Conservation (phyloP, 2,329 filamentous ascomycete species). For the Pezicula radicicola region DNA sequence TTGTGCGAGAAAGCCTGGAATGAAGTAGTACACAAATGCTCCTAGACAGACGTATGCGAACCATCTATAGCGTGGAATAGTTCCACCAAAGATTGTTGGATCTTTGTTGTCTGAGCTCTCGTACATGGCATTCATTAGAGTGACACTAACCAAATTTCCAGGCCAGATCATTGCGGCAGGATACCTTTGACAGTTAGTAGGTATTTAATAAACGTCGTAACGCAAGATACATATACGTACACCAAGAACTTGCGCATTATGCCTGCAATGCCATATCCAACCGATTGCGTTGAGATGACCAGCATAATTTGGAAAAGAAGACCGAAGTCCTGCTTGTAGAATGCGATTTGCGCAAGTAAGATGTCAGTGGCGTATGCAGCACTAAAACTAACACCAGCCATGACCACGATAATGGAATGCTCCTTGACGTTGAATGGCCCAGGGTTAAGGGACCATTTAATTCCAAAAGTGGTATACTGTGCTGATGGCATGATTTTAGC, state of each 20-base stretch:
- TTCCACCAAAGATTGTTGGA: conserved; percentile 36
- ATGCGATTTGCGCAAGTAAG: conserved; percentile 66
- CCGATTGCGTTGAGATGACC: conserved; percentile 57
- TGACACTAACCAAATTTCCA: conserved; percentile 50
- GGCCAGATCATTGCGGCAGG: conserved; percentile 67
- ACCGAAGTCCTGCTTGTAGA: conserved; percentile 68
- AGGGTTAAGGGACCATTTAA: conserved; percentile 58
- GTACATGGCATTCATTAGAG: conserved; percentile 54
- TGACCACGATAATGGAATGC: conserved; percentile 65
- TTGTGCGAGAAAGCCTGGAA: conserved; percentile 60
- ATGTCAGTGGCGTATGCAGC: conserved; percentile 66
- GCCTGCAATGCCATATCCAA: conserved; percentile 62
- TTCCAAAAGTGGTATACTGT: conserved; percentile 43
- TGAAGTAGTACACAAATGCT: conserved; percentile 50
- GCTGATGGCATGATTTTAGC: conserved; percentile 31
- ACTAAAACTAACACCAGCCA: conserved; percentile 43
- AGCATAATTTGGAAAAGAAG: conserved; percentile 59
- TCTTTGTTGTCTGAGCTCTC: conserved; percentile 56
- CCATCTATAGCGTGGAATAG: conserved; percentile 36
- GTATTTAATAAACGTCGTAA: background rate
- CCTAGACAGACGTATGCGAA: conserved; percentile 34
- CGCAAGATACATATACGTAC: conserved; percentile 41
- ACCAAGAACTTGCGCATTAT: conserved; percentile 56
- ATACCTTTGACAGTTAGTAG: conserved; percentile 12
- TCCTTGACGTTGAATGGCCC: conserved; percentile 71